Conservation (phyloP, 306 rosid species). For the Vigna radiata region DNA sequence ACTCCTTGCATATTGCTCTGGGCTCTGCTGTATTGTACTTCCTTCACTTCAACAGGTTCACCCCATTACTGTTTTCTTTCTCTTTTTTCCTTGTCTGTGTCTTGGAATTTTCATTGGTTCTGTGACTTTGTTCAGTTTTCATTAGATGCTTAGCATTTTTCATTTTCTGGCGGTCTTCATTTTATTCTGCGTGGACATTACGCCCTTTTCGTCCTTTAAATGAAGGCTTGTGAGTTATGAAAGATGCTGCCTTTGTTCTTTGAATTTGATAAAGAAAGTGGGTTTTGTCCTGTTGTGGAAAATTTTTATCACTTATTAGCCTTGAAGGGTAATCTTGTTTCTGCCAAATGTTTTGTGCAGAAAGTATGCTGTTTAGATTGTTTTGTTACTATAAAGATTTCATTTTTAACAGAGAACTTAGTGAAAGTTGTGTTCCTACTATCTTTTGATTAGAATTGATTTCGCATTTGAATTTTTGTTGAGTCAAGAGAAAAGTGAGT, state of each 20-base stretch:
- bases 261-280: conserved; percentile 30
- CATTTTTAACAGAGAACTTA: background rate
- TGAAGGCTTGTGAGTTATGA: conserved; percentile 31
- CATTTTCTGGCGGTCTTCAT: conserved; percentile 5
- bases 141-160: background rate
- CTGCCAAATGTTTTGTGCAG: background rate
- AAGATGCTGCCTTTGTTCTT: conserved; percentile 22
- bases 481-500: background rate
- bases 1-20: conserved; percentile 46
- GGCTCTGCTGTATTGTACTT: conserved; percentile 48
- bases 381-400: conserved; percentile 4
- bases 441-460: conserved; percentile 2
- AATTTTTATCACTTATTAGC: conserved; percentile 11
- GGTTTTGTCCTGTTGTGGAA: conserved; percentile 5
- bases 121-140: conserved; percentile 37
- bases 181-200: conserved; percentile 27
- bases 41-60: conserved; percentile 72
- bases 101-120: background rate
- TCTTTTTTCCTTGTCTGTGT: background rate
- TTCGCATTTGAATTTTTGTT: conserved; percentile 23
- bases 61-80: background rate
- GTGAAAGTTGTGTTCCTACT: conserved; percentile 7
- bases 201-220: conserved; percentile 22
- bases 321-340: conserved; percentile 11
- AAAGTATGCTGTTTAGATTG: background rate